phyloP scores from a whole-genome alignment of 306 rosid species.

The Dalbergia cultrata region DNA sequence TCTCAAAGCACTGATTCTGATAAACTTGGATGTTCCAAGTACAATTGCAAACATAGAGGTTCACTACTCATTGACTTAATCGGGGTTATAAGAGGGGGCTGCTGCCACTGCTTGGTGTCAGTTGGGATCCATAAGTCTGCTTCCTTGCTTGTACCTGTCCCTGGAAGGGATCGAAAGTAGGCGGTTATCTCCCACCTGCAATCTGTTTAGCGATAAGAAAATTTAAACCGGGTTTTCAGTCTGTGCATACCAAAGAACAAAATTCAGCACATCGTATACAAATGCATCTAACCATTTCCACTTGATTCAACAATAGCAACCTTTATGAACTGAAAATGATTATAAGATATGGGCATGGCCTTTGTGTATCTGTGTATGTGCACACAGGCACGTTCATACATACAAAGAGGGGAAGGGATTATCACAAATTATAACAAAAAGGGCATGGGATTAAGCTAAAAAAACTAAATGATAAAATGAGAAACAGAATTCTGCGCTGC shows the following conservation, averaged over 20 bases:
- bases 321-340: conserved; percentile 20
- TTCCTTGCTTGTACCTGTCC: conserved; percentile 62
- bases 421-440: background rate
- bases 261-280: conserved; percentile 35
- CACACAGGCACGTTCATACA: background rate
- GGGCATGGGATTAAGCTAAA: background rate
- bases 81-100: conserved; percentile 77
- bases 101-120: conserved; percentile 86
- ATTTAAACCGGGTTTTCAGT: conserved; percentile 8
- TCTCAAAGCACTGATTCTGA: conserved; percentile 63
- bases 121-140: conserved; percentile 80
- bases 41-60: conserved; percentile 79
- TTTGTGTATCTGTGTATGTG: background rate
- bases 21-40: conserved; percentile 81
- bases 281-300: conserved; percentile 21
- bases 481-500: conserved; percentile 32
- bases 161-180: conserved; percentile 73
- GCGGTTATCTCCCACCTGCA: conserved; percentile 88
- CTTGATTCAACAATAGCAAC: conserved; percentile 41
- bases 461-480: conserved; percentile 1
- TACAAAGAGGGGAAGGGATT: background rate
- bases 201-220: conserved; percentile 48
- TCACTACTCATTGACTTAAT: conserved; percentile 75
- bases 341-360: conserved; percentile 21
- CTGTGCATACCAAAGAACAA: conserved; percentile 11